Conservation (phyloP, 139 green algal genomes). For the Chlorella vulgaris region DNA sequence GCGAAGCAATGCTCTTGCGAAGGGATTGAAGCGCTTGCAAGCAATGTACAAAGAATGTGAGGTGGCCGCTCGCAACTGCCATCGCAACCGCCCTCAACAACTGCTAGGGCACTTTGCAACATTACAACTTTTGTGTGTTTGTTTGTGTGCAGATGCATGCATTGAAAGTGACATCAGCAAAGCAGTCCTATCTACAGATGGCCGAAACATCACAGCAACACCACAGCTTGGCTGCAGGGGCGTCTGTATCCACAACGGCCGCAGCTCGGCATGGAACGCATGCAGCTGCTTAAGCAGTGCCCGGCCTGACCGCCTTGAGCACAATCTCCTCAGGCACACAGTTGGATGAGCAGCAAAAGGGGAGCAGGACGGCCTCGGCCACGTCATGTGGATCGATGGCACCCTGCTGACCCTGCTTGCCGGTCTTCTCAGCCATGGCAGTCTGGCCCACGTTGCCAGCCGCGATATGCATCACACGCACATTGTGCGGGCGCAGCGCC, state of each 20-base stretch:
- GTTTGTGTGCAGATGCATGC: neutral
- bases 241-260: no score
- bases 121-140: neutral
- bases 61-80: no score
- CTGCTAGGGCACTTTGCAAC: neutral
- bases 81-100: no score
- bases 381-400: slow-evolving; percentile 23
- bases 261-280: no score
- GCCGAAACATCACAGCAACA: no score
- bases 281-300: no score
- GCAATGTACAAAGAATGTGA: no score
- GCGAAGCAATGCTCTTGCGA: no score
- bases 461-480: slow-evolving; percentile 22
- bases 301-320: neutral
- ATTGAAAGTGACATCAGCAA: neutral
- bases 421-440: slow-evolving; percentile 28
- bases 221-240: no score
- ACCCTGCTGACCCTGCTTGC: slow-evolving; percentile 41
- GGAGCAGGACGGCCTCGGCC: slow-evolving; percentile 22
- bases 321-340: slow-evolving; percentile 36
- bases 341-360: slow-evolving; percentile 32
- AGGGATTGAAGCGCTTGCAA: no score
- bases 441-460: slow-evolving; percentile 20
- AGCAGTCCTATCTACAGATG: no score
- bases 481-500: slow-evolving; percentile 17